A percentile compares a stretch with the other conserved stretches of the same genome.
These are phyloP conservation scores for Phalaenopsis equestris DNA, from an alignment of 106 monocot species.

Conservation along the genomic window DNA sequence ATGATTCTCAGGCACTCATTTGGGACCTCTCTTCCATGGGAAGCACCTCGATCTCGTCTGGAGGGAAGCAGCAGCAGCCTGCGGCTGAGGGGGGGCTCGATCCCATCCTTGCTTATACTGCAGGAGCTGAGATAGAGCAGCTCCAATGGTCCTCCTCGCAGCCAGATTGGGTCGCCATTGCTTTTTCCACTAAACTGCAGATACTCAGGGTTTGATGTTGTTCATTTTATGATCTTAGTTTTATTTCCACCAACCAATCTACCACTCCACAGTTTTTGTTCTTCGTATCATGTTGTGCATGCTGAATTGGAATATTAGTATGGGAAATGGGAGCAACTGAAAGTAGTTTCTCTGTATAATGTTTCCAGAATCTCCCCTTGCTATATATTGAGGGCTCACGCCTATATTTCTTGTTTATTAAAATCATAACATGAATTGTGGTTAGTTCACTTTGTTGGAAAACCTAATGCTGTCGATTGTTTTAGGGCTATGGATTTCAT, in stretches of 20 bases:
- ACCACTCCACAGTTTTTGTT: background rate
- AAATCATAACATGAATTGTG: too few relatives aligned
- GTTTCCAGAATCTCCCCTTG: background rate
- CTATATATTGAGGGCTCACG: background rate
- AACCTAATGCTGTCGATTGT: background rate
- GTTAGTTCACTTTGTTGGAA: too few relatives aligned
- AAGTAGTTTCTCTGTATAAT: background rate
- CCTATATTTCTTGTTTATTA: background rate
- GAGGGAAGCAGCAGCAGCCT: constrained; percentile 11
- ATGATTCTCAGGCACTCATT: constrained; percentile 89
- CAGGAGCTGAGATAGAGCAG: constrained; percentile 96
- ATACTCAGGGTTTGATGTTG: constrained; percentile 69
- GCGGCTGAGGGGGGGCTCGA: constrained; percentile 67
- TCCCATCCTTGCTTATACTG: constrained; percentile 76
- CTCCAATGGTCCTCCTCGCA: constrained; percentile 97
- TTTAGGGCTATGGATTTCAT: background rate
- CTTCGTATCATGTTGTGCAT: too few relatives aligned
- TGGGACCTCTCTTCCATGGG: constrained; percentile 98
- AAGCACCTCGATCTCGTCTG: constrained; percentile 5
- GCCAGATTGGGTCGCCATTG: constrained; percentile 95
- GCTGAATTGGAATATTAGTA: too few relatives aligned
- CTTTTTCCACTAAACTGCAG: constrained; percentile 80
- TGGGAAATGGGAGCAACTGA: too few relatives aligned
- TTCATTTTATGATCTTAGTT: background rate
- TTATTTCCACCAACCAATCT: background rate